Conservation (phyloP, 192 early-diverging fungal genomes). For the Linderina pennispora region DNA sequence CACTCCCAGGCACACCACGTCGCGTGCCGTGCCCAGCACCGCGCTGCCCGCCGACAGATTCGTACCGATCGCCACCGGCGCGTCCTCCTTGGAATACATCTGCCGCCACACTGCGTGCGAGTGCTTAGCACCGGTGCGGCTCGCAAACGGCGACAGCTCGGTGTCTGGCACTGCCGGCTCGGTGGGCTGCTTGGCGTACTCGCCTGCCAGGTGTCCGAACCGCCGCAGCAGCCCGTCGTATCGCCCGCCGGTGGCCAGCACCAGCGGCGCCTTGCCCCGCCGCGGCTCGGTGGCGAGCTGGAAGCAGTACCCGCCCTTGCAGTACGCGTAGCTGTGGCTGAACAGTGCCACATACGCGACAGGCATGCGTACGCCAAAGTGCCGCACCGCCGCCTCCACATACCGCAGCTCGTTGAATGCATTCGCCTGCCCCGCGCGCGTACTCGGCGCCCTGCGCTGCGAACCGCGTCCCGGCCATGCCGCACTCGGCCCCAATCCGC, state of each 20-base stretch:
- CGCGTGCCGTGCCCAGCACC: slow-evolving; percentile 26
- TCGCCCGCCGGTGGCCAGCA: slow-evolving; percentile 64
- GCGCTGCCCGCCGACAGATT: slow-evolving; percentile 34
- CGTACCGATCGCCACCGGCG: slow-evolving; percentile 20
- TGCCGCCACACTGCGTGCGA: slow-evolving; percentile 37
- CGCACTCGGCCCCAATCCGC: slow-evolving; percentile 29
- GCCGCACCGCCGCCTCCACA: slow-evolving; percentile 28
- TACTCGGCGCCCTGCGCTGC: slow-evolving; percentile 24
- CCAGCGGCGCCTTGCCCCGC: slow-evolving; percentile 42
- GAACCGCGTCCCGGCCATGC: slow-evolving; percentile 14
- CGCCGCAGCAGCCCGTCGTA: slow-evolving; percentile 57
- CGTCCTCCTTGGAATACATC: slow-evolving; percentile 12
- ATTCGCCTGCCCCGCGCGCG: slow-evolving; percentile 7
- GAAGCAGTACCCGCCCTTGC: slow-evolving; percentile 55
- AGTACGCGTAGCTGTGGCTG: slow-evolving; percentile 54
- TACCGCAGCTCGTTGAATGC: slow-evolving; percentile 43
- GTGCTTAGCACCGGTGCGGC: slow-evolving; percentile 23
- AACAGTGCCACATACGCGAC: slow-evolving; percentile 54
- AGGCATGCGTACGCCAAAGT: slow-evolving; percentile 39
- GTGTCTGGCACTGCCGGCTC: neutral
- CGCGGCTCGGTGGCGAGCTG: slow-evolving; percentile 49
- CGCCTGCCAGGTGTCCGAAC: slow-evolving; percentile 49
- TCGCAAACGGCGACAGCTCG: slow-evolving; percentile 21
- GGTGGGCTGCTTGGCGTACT: neutral
- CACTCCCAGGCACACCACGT: slow-evolving; percentile 66